These are phyloP conservation scores for Trichoderma orchidacearum DNA, from an alignment of 495 filamentous ascomycete genomes.

Conservation along the genomic window DNA sequence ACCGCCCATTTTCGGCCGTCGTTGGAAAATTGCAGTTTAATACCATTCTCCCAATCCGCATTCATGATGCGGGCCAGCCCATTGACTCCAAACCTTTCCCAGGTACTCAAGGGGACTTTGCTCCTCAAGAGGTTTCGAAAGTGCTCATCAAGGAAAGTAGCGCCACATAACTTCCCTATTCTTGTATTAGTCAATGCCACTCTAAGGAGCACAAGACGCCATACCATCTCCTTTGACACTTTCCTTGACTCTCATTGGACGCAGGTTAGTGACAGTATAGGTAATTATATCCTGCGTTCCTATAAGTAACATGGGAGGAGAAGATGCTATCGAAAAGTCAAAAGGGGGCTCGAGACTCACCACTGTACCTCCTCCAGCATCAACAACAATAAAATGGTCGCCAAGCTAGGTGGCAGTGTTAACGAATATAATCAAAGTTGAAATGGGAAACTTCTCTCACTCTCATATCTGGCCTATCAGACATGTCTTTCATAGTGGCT, in stretches of 20 bases:
- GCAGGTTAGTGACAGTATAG: neutral
- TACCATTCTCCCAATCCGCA: conserved; percentile 8
- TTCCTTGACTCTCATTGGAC: conserved; percentile 8
- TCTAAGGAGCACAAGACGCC: neutral
- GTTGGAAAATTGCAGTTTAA: conserved; percentile 7
- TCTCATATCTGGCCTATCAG: neutral
- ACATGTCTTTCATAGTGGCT: conserved; percentile 7
- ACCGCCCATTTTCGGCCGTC: neutral
- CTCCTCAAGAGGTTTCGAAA: conserved; percentile 6
- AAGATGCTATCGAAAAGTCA: neutral
- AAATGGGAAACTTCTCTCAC: neutral
- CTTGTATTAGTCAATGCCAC: no score
- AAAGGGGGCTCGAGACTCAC: neutral
- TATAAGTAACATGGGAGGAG: no score
- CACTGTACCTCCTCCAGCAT: conserved; percentile 12
- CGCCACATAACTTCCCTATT: conserved; percentile 9
- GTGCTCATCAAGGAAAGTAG: conserved; percentile 9
- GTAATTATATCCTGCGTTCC: conserved; percentile 7
- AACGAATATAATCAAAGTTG: neutral
- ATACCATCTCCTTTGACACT: conserved; percentile 8
- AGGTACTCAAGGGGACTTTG: neutral
- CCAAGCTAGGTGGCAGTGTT: conserved; percentile 2
- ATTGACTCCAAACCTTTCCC: neutral
- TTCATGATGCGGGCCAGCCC: conserved; percentile 1
- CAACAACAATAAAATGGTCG: conserved; percentile 10